phyloP scores from a whole-genome alignment of 805 yeast species.

The Candida silvatica region DNA sequence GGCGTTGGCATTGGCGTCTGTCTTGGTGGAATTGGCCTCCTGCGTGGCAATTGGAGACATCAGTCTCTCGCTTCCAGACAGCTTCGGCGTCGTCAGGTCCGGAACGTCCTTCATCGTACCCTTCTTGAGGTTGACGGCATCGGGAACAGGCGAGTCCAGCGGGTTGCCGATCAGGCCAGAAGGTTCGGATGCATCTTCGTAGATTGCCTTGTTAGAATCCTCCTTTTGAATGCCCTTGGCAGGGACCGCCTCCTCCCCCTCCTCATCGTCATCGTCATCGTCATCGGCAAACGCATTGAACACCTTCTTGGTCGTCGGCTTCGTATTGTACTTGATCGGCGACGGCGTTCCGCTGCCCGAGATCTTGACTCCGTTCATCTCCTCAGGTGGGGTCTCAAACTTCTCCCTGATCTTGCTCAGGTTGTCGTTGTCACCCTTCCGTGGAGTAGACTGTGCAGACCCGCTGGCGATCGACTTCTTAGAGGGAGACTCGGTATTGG shows the following conservation, averaged over 20 bases:
- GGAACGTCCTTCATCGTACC: no score
- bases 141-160: slow-evolving; percentile 5
- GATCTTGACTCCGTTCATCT: no score
- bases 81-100: no score
- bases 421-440: no score
- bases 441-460: no score
- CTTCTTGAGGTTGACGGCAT: slow-evolving; percentile 9
- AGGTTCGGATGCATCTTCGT: not conserved
- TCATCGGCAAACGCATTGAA: not conserved
- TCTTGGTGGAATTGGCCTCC: not conserved
- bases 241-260: not conserved
- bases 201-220: not conserved
- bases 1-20: not conserved
- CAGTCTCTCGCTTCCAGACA: no score
- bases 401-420: not conserved
- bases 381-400: not conserved
- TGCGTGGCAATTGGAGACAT: no score
- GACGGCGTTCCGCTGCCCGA: no score
- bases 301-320: not conserved
- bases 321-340: no score
- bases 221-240: not conserved
- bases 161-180: not conserved
- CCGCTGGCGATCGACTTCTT: no score
- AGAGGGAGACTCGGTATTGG: not conserved
- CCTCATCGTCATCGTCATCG: no score